Evolutionary conservation across 2,329 filamentous ascomycete genomes (phyloP).

Genomic region (Phialophora verrucosa): DNA sequence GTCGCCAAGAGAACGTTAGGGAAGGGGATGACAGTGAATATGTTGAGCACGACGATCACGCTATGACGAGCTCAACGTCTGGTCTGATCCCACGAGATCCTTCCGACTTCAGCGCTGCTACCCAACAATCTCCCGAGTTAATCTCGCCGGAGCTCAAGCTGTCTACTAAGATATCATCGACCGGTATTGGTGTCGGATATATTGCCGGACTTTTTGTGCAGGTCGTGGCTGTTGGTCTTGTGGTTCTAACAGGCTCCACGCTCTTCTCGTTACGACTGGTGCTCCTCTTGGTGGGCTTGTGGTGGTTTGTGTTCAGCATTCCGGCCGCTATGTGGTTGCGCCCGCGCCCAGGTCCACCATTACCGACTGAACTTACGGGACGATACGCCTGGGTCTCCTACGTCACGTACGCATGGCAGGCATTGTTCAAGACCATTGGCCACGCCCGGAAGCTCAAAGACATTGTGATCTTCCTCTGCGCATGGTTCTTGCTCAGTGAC

Average conservation of each 20-base stretch:
- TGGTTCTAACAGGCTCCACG: conserved; percentile 74
- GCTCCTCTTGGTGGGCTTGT: conserved; percentile 81
- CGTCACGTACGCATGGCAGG: conserved; percentile 82
- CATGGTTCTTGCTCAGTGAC: conserved; percentile 94
- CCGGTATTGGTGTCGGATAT: conserved; percentile 93
- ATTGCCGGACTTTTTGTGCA: conserved; percentile 84
- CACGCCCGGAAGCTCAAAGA: conserved; percentile 77
- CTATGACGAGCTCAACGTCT: conserved; percentile 29
- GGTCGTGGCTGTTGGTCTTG: conserved; percentile 76
- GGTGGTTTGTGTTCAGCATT: conserved; percentile 93
- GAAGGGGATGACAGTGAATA: conserved; percentile 22
- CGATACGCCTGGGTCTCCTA: conserved; percentile 69
- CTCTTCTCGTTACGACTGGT: conserved; percentile 87
- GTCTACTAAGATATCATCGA: conserved; percentile 88
- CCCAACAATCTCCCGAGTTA: conserved; percentile 37
- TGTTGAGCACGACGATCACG: conserved; percentile 27
- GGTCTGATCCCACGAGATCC: conserved; percentile 42
- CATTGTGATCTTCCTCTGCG: conserved; percentile 81
- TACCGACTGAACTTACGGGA: conserved; percentile 54
- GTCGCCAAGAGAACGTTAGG: conserved; percentile 18
- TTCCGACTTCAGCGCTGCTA: conserved; percentile 35
- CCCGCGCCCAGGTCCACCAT: conserved; percentile 83
- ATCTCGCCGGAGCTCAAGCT: conserved; percentile 73
- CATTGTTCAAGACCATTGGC: conserved; percentile 77
- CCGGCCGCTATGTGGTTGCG: conserved; percentile 87